Evolutionary conservation across 2,329 filamentous ascomycete species (phyloP).

Genomic region (Elsinoe australis): DNA sequence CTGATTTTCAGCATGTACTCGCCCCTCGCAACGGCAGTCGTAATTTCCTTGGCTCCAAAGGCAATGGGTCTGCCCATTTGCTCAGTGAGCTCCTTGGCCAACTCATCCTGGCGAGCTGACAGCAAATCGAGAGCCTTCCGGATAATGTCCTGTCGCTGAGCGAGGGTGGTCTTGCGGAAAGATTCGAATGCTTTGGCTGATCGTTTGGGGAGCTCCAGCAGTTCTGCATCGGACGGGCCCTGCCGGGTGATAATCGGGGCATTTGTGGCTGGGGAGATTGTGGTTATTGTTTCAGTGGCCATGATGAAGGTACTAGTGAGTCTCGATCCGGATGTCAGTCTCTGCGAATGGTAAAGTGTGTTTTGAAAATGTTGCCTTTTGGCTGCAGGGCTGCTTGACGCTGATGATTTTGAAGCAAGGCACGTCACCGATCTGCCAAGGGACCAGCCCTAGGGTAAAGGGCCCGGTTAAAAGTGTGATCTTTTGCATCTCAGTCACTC

Average conservation of each 20-base stretch:
- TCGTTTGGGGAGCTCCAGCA: constrained; percentile 62
- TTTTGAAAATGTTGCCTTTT: too few relatives aligned
- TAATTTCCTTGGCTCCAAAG: constrained; percentile 74
- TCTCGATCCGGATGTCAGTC: neutral
- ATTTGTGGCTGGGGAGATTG: constrained; percentile 86
- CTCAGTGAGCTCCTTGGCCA: constrained; percentile 77
- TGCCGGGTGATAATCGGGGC: constrained; percentile 72
- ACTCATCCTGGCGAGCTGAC: constrained; percentile 62
- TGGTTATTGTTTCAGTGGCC: constrained; percentile 53
- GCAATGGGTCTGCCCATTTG: constrained; percentile 94
- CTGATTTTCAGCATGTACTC: constrained; percentile 82
- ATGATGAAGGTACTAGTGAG: constrained; percentile 30
- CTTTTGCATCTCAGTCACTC: too few relatives aligned
- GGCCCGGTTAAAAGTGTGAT: too few relatives aligned
- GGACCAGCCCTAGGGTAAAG: too few relatives aligned
- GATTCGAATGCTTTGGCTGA: constrained; percentile 68
- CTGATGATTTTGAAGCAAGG: too few relatives aligned
- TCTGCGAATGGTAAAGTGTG: neutral
- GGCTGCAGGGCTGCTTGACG: too few relatives aligned
- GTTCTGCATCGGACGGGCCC: constrained; percentile 62
- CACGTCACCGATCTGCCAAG: too few relatives aligned
- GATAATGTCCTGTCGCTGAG: constrained; percentile 71
- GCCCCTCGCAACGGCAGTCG: constrained; percentile 75
- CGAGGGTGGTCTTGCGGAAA: constrained; percentile 67
- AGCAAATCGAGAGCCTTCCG: constrained; percentile 69